Conservation (phyloP, 2,329 filamentous ascomycete genomes). For the Ophiocordyceps sinensis region DNA sequence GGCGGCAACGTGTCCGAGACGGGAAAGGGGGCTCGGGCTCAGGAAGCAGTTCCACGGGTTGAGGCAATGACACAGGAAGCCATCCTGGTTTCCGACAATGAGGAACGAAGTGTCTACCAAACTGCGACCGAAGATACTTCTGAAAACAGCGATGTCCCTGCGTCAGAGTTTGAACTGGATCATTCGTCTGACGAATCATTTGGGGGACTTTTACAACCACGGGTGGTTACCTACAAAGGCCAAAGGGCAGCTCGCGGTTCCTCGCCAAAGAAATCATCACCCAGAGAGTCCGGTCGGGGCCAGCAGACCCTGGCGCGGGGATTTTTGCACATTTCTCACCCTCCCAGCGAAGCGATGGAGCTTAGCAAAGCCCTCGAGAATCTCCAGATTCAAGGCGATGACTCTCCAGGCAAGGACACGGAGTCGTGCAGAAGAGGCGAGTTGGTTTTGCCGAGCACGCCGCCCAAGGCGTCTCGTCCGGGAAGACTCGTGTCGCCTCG, state of each 20-base stretch:
- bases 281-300: not conserved
- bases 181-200: slow-evolving; percentile 1
- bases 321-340: not conserved
- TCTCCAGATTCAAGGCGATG: not conserved
- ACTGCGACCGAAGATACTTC: slow-evolving; percentile 10
- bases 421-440: slow-evolving; percentile 1
- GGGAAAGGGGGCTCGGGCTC: no score
- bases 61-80: not conserved
- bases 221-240: not conserved
- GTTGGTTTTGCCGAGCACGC: slow-evolving; percentile 6
- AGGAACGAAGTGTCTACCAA: slow-evolving; percentile 11
- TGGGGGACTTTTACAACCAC: not conserved
- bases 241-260: not conserved
- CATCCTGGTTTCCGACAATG: not conserved
- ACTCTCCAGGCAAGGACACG: not conserved
- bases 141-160: slow-evolving; percentile 3
- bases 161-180: slow-evolving; percentile 7
- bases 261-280: not conserved
- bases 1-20: no score
- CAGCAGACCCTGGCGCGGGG: not conserved
- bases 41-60: not conserved
- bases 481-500: slow-evolving; percentile 14
- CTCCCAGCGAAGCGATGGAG: not conserved
- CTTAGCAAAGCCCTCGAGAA: not conserved
- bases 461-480: slow-evolving; percentile 7